Conservation (phyloP, 2,329 filamentous ascomycete species). For the Fusarium sp. region DNA sequence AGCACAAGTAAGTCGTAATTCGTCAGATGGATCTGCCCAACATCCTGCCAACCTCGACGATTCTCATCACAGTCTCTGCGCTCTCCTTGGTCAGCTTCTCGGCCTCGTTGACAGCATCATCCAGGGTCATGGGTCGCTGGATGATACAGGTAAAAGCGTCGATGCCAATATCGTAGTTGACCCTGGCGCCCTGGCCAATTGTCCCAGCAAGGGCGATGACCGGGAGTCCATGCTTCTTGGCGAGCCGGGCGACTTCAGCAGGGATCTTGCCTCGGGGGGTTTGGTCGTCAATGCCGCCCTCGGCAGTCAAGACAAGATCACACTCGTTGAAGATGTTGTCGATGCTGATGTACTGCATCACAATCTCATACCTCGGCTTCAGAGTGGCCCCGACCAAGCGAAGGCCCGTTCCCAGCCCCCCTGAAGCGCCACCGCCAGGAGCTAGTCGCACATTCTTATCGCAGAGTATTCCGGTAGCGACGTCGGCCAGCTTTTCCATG, state of each 20-base stretch:
- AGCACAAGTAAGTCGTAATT: slow-evolving; percentile 1
- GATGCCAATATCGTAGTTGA: slow-evolving; percentile 49
- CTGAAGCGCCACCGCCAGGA: slow-evolving; percentile 61
- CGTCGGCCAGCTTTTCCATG: slow-evolving; percentile 54
- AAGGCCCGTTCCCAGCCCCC: slow-evolving; percentile 61
- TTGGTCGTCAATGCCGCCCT: slow-evolving; percentile 62
- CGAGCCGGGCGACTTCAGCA: slow-evolving; percentile 59
- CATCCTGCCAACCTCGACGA: slow-evolving; percentile 46
- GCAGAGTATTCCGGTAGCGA: slow-evolving; percentile 48
- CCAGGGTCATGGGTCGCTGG: slow-evolving; percentile 46
- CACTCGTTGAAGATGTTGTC: slow-evolving; percentile 56
- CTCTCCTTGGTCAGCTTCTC: slow-evolving; percentile 47
- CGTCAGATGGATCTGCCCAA: slow-evolving; percentile 23
- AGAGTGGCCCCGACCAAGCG: slow-evolving; percentile 57
- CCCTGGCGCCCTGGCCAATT: slow-evolving; percentile 47
- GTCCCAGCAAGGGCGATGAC: slow-evolving; percentile 54
- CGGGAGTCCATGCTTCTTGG: slow-evolving; percentile 55
- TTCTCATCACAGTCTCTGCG: slow-evolving; percentile 48
- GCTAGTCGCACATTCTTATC: slow-evolving; percentile 48
- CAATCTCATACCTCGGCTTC: slow-evolving; percentile 58
- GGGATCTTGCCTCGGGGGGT: slow-evolving; percentile 63
- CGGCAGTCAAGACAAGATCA: slow-evolving; percentile 62
- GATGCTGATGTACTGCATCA: slow-evolving; percentile 60
- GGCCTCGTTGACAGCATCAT: slow-evolving; percentile 45
- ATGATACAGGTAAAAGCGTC: slow-evolving; percentile 49